These are phyloP conservation scores for Aspergillus costaricaensis DNA, from an alignment of 2,329 filamentous ascomycete species.

Conservation along the genomic window DNA sequence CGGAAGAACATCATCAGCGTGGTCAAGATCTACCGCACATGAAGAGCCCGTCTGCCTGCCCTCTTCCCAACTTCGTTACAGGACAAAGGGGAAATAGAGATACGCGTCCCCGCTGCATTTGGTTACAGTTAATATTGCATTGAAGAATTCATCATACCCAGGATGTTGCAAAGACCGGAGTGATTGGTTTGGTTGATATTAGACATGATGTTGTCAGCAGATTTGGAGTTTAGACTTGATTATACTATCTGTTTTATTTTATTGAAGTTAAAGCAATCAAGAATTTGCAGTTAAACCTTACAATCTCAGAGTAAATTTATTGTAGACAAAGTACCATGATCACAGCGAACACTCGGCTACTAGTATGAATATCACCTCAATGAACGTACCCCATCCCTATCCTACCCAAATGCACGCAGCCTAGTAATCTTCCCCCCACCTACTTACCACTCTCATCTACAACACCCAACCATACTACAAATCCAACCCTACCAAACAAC, in stretches of 20 bases:
- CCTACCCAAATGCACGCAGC: too few species aligned
- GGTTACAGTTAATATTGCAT: constrained; percentile 13
- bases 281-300: neutral
- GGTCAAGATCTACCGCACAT: constrained; percentile 58
- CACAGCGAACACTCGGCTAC: too few species aligned
- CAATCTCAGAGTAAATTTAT: neutral
- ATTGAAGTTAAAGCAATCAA: neutral
- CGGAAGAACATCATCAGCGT: constrained; percentile 58
- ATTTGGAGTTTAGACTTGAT: neutral
- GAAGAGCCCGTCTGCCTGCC: neutral
- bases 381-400: too few species aligned
- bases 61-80: too few species aligned
- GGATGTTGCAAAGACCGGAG: constrained; percentile 11
- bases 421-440: too few species aligned
- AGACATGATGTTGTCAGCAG: neutral
- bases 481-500: neutral
- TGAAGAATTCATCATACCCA: constrained; percentile 24
- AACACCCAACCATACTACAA: too few species aligned
- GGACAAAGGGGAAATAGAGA: neutral
- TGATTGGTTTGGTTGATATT: constrained; percentile 1
- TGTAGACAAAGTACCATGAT: too few species aligned
- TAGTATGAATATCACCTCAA: too few species aligned
- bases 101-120: neutral
- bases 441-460: too few species aligned
- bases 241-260: neutral